Evolutionary conservation across 768 basidiomycete genomes (phyloP), one percentile per base, ranked within the genome.

Genomic region (Kwoniella sp.): DNA sequence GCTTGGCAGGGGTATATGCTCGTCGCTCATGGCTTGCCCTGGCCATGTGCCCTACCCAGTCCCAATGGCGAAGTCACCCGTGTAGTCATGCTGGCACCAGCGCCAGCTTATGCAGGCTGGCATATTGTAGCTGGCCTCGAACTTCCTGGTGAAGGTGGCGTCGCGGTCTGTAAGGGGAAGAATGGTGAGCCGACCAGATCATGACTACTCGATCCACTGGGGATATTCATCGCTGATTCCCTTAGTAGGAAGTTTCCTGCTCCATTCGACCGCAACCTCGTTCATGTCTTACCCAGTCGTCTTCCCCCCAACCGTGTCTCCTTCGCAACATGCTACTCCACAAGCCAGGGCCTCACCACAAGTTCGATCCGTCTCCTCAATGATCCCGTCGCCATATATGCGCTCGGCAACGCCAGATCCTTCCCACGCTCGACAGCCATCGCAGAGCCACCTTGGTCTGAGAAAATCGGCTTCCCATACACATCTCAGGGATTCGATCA

Each of bases 31-130:
- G 75, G 75, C 1, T 30, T 73, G 9, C 73, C 71, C 15, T 77
- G 75, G 75, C 71, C 75, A 8, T 70, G 73, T 45, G 71, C 55
- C 4, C 25, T 74, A 11, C 75, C 75, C 5, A 74, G 68, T 51
- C 70, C 69, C 0, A 77, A 74, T 57, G 73, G 75, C 5, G 73
- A 77, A 45, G 71, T 77, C 28, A 77, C 75, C 0, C 50, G 68
- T 38, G 68, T 74, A 1, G 63, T 77, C 30, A 63, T 73, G 63
- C 31, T 74, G 1, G 17, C 38, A 7, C 31, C 37, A 23, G 28
- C 59, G 5, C 25, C 57, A 3, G 23, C 48, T 1, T 7, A 12
- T 11, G 20, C 15, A n/a, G 67, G 51, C 0, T 41, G 48, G 26
- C 47, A 60, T 5, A 52, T 73, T n/a, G 54, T 58, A 0, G 58